Conservation (phyloP, 306 rosid genomes). For the Dryas alaskensis region DNA sequence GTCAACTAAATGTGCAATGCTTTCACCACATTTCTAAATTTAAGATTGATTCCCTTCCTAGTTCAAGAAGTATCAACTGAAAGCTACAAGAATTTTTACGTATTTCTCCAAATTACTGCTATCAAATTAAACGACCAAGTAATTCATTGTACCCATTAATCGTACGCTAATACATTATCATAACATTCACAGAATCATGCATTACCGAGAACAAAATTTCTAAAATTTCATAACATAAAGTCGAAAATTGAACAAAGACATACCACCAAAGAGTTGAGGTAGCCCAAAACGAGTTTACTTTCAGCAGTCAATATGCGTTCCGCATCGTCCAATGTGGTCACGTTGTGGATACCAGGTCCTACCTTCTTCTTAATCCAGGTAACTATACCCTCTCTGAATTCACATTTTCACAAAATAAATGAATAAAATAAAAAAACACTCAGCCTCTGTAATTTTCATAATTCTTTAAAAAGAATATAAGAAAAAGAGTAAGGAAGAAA, state of each 20-base stretch:
- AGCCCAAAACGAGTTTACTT: conserved; percentile 76
- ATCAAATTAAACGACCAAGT: neutral
- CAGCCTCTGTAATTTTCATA: neutral
- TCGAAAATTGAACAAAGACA: conserved; percentile 17
- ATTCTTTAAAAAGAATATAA: neutral
- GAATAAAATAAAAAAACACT: neutral
- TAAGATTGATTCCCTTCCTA: neutral
- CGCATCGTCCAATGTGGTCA: conserved; percentile 81
- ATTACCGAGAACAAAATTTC: neutral
- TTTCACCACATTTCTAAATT: neutral
- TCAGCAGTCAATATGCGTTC: conserved; percentile 63
- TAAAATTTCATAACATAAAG: neutral
- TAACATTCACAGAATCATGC: neutral
- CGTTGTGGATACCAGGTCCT: conserved; percentile 79
- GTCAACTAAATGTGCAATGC: neutral
- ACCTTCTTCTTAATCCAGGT: conserved; percentile 93
- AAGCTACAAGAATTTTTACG: neutral
- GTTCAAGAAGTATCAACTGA: neutral
- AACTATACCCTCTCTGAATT: conserved; percentile 72
- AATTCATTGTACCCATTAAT: neutral
- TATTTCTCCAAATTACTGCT: neutral
- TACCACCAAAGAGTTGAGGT: conserved; percentile 89
- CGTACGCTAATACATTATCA: neutral
- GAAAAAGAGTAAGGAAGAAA: conserved; percentile 9
- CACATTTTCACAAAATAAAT: neutral